Conservation (phyloP, 805 yeast species). For the Saturnispora silvae region DNA sequence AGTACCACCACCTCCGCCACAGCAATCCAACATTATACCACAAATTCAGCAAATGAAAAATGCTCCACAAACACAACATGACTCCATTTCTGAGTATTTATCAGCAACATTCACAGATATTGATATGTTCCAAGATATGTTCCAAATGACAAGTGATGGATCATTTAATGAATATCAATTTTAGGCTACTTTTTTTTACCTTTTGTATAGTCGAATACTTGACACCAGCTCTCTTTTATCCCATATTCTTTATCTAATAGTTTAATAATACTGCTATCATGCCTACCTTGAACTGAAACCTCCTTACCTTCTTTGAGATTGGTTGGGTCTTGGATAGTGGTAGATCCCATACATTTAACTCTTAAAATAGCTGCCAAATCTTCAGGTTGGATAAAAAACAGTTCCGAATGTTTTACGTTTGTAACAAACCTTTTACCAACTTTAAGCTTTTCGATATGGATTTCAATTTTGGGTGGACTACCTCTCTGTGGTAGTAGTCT, state of each 20-base stretch:
- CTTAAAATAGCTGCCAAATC: conserved; percentile 58
- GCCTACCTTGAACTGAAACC: conserved; percentile 88
- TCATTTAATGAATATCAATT: too few species aligned
- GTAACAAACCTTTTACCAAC: conserved; percentile 79
- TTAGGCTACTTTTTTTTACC: neutral
- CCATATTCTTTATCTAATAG: conserved; percentile 49
- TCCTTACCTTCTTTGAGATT: conserved; percentile 45
- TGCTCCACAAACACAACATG: neutral
- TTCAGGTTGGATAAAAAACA: conserved; percentile 53
- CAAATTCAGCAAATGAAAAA: neutral
- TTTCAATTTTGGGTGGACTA: conserved; percentile 49
- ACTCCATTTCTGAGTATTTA: neutral
- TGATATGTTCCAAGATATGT: conserved; percentile 3
- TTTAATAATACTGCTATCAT: conserved; percentile 50
- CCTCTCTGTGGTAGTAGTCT: conserved; percentile 45
- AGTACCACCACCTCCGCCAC: neutral
- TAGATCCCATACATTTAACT: conserved; percentile 80
- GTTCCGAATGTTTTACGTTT: conserved; percentile 56
- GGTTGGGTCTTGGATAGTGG: conserved; percentile 55
- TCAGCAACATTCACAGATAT: conserved; percentile 3
- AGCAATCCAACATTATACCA: neutral
- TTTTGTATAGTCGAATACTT: neutral
- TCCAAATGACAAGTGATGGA: neutral
- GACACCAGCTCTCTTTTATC: conserved; percentile 51
- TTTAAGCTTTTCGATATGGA: conserved; percentile 60